A percentile compares a stretch with the other conserved stretches of the same genome.
Conservation (phyloP, 2,329 filamentous ascomycete species). For the Colletotrichum gloeosporioides region DNA sequence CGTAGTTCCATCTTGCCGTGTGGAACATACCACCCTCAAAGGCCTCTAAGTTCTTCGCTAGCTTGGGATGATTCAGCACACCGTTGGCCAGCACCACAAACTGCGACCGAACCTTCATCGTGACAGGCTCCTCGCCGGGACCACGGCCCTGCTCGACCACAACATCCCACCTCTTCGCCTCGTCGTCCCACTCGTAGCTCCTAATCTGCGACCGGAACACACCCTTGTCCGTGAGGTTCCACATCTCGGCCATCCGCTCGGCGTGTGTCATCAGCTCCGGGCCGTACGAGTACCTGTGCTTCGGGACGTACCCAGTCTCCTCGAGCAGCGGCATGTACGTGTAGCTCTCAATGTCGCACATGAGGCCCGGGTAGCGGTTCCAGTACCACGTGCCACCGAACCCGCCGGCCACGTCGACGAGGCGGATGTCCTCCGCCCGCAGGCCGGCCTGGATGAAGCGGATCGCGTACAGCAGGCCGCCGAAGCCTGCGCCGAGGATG, state of each 20-base stretch:
- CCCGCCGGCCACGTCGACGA: constrained; percentile 47
- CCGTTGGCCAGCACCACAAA: constrained; percentile 46
- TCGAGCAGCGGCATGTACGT: constrained; percentile 66
- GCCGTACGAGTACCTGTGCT: constrained; percentile 49
- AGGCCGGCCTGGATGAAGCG: constrained; percentile 29
- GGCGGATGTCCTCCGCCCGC: constrained; percentile 38
- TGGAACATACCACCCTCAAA: constrained; percentile 51
- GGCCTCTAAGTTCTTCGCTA: constrained; percentile 45
- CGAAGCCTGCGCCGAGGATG: constrained; percentile 40
- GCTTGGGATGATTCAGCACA: constrained; percentile 43
- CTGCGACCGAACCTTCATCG: constrained; percentile 39
- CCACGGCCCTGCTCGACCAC: constrained; percentile 29
- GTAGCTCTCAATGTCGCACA: constrained; percentile 65
- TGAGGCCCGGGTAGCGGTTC: constrained; percentile 54
- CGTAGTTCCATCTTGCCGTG: constrained; percentile 52
- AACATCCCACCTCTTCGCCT: constrained; percentile 26
- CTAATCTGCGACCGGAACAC: constrained; percentile 49
- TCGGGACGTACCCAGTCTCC: constrained; percentile 64
- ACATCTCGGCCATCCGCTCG: constrained; percentile 46
- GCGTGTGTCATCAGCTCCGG: constrained; percentile 48
- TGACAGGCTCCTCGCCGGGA: constrained; percentile 26
- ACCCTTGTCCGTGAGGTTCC: constrained; percentile 36
- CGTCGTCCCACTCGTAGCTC: constrained; percentile 52
- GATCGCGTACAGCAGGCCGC: constrained; percentile 35
- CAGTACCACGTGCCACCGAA: constrained; percentile 59